Evolutionary conservation across 108 stramenopile species (phyloP), one percentile per base, ranked within the genome.

Genomic region (Pseudonitzschia pungens): DNA sequence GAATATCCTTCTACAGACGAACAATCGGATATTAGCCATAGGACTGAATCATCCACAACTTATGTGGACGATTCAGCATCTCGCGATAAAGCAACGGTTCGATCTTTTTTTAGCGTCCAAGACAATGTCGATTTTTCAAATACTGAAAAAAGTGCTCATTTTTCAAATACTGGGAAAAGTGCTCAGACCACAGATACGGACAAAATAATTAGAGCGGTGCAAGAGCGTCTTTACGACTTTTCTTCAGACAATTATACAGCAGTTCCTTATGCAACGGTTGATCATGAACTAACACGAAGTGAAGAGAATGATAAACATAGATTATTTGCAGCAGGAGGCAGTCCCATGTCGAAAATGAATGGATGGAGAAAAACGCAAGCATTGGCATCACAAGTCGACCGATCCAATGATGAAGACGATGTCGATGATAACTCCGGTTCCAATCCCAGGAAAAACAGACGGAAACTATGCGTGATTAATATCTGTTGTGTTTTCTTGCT

Each of bases 151-250:
- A 55, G 10, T 26, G 60, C 9, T 20, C 9, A 48, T 48, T 48
- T 14, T 6, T 36, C 36, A 36, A 36, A 36, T 36, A 51, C 50
- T n/a, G 2, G 3, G 4, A 51, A 16, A 51, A 51, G 50, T n/a
- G 57, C 24, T 31, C 28, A 58, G 16, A 3, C 15, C 32, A 40
- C 3, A 14, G 32, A 62, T 40, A 29, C 52, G 5, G 22, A 56
- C 41, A 65, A 67, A 27, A 74, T 74, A 21, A 33, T 67, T 15
- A 56, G 73, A 29, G 65, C 64, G 31, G 73, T 74, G 11, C 73
- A 74, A 68, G 28, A 57, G 24, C 73, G 43, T 24, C 42, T 74
- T 24, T 16, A 29, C 62, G 59, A 29, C 15, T 21, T 42, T 6
- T 20, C 69, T 29, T 33, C 54, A 6, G 18, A 4, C 1, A 18